Base-by-base conservation (phyloP, 1,284 basidiomycete species). In the Chiua sp. region DNA sequence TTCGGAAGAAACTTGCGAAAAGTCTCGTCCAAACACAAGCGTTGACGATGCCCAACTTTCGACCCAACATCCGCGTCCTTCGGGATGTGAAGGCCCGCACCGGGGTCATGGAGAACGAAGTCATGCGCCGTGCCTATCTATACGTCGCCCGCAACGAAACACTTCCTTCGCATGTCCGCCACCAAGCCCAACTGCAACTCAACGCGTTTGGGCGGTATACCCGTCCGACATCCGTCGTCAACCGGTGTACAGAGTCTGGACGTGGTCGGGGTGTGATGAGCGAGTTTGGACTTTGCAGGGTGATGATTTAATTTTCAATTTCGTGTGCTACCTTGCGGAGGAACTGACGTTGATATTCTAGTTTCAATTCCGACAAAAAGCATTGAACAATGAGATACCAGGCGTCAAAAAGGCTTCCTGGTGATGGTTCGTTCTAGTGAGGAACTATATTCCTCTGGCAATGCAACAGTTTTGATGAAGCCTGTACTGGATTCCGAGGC, bases 161-260 rank as follows among this genome's bases (percentile, higher is more conserved):
- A 0, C 79, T 97, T 15, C 88, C 94, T 10, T 80, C 91, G 7
- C 89, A 93, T 71, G 86, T 98, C 56, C 91, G 97, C 61, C 94
- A 97, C 77, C 93, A 96, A 71, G 96, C 97, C n/a, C 96, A 98
- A 75, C 81, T 98, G 60, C 93, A 97, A 72, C 84, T 98, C 57
- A 97, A 96, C 77, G 87, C 88, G 23, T 94, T 98, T 70, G 90
- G 86, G 60, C 85, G 86, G 53, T 92, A 93, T 75, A 90, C 93
- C 12, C 87, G 92, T 42, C 92, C 93, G 23, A 88, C 87, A 11
- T 90, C 87, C 4, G 93, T 98, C 28, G 94, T 93, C 77, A 95
- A 96, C 75, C 82, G 95, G 22, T 98, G 96, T 70, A 79, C 81
- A 37, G 92, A 90, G 76, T 90, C 93, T 8, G 96, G 96, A 1